Percentiles rank a stretch among this genome's conserved stretches.
Conservation (phyloP, 768 basidiomycete genomes). For the Mycena rosella region DNA sequence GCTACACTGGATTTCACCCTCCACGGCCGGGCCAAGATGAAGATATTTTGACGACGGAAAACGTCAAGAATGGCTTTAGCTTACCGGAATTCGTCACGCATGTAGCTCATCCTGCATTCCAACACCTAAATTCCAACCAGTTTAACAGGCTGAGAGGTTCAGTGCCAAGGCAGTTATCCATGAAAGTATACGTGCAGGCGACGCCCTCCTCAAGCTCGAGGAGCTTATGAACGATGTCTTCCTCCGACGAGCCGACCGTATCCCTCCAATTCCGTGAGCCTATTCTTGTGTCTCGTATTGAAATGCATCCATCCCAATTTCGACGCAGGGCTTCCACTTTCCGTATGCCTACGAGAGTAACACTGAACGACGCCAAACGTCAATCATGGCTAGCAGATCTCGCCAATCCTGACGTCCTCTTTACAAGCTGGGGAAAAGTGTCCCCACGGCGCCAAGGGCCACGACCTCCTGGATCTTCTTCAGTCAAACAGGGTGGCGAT, state of each 20-base stretch:
- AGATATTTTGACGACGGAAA: slow-evolving; percentile 73
- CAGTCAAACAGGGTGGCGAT: slow-evolving; percentile 84
- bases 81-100: slow-evolving; percentile 70
- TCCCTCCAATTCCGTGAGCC: slow-evolving; percentile 75
- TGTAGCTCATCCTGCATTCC: slow-evolving; percentile 38
- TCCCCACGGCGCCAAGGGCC: slow-evolving; percentile 91
- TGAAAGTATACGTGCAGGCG: slow-evolving; percentile 62
- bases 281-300: neutral
- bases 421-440: slow-evolving; percentile 84
- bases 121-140: neutral
- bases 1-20: slow-evolving; percentile 83
- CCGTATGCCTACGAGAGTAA: slow-evolving; percentile 86
- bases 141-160: slow-evolving; percentile 69
- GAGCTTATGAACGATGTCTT: slow-evolving; percentile 85
- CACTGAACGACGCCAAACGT: slow-evolving; percentile 83
- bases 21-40: slow-evolving; percentile 82
- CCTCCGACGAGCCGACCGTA: slow-evolving; percentile 66
- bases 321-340: slow-evolving; percentile 71
- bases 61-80: slow-evolving; percentile 75
- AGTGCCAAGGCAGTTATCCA: slow-evolving; percentile 68
- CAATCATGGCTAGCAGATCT: slow-evolving; percentile 87
- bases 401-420: slow-evolving; percentile 83
- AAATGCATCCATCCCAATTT: neutral
- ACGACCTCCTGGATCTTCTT: slow-evolving; percentile 84
- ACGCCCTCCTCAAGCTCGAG: slow-evolving; percentile 72